Conservation (phyloP, 1,284 basidiomycete genomes). For the Apiotrichum sp. region DNA sequence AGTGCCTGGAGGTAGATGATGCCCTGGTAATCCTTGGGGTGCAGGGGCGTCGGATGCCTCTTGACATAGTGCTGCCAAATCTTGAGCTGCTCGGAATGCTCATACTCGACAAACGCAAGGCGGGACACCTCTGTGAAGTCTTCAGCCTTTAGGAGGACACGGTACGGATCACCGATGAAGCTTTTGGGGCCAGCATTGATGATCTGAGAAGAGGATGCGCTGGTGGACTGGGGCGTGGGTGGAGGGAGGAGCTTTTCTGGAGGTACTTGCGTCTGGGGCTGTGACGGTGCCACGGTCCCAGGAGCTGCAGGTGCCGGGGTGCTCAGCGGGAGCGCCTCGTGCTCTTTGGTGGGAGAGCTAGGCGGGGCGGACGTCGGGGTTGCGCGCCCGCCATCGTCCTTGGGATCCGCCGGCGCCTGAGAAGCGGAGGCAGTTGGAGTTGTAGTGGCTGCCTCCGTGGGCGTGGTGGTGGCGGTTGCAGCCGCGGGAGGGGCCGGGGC, state of each 20-base stretch:
- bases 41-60: conserved; percentile 72
- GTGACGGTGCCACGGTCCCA: too few relatives aligned
- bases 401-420: too few relatives aligned
- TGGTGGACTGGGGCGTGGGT: not conserved
- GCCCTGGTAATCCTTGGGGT: conserved; percentile 88
- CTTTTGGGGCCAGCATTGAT: not conserved
- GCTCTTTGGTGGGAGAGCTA: conserved; percentile 6
- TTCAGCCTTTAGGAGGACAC: conserved; percentile 39
- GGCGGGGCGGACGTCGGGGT: too few relatives aligned
- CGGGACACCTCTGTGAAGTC: conserved; percentile 65
- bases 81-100: conserved; percentile 74
- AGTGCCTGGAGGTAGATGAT: conserved; percentile 52
- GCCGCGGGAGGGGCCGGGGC: too few relatives aligned
- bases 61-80: conserved; percentile 89
- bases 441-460: too few relatives aligned
- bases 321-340: not conserved
- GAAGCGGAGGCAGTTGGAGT: too few relatives aligned
- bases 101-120: conserved; percentile 64
- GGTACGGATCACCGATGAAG: conserved; percentile 31
- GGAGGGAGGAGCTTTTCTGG: too few relatives aligned
- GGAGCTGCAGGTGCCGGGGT: too few relatives aligned
- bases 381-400: too few relatives aligned
- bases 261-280: too few relatives aligned
- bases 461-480: too few relatives aligned
- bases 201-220: not conserved